phyloP scores from a whole-genome alignment of 345 rosid species.

The Melaleuca quinquenervia region DNA sequence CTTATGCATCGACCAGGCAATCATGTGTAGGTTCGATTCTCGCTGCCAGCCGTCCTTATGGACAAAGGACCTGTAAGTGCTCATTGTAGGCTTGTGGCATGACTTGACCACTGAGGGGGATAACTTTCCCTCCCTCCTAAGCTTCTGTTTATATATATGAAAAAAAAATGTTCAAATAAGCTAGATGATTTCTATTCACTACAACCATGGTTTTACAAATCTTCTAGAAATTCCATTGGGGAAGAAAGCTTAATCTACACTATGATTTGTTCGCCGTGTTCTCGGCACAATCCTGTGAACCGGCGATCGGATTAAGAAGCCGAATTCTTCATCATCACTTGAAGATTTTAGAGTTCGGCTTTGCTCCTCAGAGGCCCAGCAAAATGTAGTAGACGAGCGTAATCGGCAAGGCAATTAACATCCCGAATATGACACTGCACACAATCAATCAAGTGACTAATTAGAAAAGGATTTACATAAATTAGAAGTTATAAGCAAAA shows the following conservation, averaged over 20 bases:
- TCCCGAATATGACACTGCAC: constrained; percentile 93
- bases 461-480: neutral
- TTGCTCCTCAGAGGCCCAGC: constrained; percentile 47
- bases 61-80: neutral
- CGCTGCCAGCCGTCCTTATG: neutral
- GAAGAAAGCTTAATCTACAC: neutral
- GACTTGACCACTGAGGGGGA: neutral
- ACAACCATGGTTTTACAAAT: constrained; percentile 32
- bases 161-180: neutral
- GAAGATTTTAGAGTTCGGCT: neutral
- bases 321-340: neutral
- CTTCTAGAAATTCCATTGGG: neutral
- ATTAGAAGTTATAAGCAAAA: neutral
- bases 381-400: constrained; percentile 87
- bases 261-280: neutral
- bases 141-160: neutral
- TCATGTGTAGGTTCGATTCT: neutral
- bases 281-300: neutral
- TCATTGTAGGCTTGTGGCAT: neutral
- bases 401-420: constrained; percentile 90
- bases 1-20: neutral
- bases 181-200: constrained; percentile 3
- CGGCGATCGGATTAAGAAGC: neutral
- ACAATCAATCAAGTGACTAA: neutral
- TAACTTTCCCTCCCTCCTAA: neutral